These are phyloP conservation scores for Rickenella mellea DNA, from an alignment of 768 basidiomycete species.

Conservation along the genomic window DNA sequence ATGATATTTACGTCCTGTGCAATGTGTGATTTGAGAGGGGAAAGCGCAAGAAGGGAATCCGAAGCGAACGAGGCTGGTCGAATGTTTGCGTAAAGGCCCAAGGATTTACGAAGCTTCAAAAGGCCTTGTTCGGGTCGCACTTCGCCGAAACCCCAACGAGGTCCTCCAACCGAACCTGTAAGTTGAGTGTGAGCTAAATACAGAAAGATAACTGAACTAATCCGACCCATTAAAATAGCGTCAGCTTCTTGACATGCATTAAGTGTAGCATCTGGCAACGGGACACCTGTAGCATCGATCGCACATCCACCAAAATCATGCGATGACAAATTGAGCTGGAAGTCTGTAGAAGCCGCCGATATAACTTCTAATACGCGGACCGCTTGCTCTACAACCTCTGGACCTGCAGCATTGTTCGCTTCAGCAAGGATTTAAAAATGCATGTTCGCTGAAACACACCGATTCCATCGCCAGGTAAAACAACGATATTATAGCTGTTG, in stretches of 20 bases:
- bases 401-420: conserved; percentile 46
- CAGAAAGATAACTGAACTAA: background rate
- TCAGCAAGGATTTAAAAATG: background rate
- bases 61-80: conserved; percentile 94
- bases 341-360: conserved; percentile 47
- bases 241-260: conserved; percentile 88
- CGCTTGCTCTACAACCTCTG: conserved; percentile 84
- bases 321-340: conserved; percentile 64
- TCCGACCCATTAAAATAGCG: conserved; percentile 88
- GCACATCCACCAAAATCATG: conserved; percentile 88
- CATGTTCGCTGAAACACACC: too few relatives aligned
- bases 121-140: conserved; percentile 92
- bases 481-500: conserved; percentile 72
- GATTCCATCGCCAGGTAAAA: conserved; percentile 96
- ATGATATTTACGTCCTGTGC: conserved; percentile 85
- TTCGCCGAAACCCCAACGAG: conserved; percentile 90
- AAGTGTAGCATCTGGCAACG: conserved; percentile 77
- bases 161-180: conserved; percentile 93
- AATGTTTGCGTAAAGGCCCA: conserved; percentile 97
- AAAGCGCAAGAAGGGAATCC: conserved; percentile 76
- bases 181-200: background rate
- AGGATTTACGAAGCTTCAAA: conserved; percentile 77
- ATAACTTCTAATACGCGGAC: conserved; percentile 72
- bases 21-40: conserved; percentile 80
- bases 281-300: conserved; percentile 80